Conservation (phyloP, 257 asterid genomes). For the Solanum tarapatanum region DNA sequence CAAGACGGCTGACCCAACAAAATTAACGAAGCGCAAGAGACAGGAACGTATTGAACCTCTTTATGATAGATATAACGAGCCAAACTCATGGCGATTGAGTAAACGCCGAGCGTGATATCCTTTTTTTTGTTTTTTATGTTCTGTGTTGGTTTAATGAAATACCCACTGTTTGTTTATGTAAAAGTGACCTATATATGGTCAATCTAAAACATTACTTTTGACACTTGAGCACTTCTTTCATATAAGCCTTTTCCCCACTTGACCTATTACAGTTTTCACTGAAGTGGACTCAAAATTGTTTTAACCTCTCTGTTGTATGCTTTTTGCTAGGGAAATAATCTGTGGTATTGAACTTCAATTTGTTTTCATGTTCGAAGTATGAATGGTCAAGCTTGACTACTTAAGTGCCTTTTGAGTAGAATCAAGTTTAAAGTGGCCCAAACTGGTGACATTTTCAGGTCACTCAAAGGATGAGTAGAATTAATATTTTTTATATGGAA, state of each 20-base stretch:
- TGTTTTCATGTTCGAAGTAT: not conserved
- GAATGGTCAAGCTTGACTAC: not conserved
- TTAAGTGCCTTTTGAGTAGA: not conserved
- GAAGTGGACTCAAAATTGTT: not conserved
- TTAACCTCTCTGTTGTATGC: not conserved
- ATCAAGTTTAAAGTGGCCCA: not conserved
- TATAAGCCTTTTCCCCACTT: not conserved
- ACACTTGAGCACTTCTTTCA: not conserved
- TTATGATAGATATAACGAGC: slow-evolving; percentile 84
- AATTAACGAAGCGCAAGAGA: slow-evolving; percentile 95
- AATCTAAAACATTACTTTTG: not conserved
- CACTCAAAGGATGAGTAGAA: not conserved
- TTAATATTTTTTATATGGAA: not conserved
- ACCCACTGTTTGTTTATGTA: not conserved
- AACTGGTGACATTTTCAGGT: not conserved
- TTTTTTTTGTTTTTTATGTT: not conserved
- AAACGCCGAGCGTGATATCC: slow-evolving; percentile 64
- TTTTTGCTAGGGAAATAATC: not conserved
- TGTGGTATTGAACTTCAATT: not conserved
- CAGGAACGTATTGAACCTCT: slow-evolving; percentile 94
- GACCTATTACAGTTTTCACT: not conserved
- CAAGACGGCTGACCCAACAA: slow-evolving; percentile 80
- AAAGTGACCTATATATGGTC: not conserved
- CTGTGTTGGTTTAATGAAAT: not conserved
- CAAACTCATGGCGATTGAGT: slow-evolving; percentile 95